A percentile compares a stretch with the other conserved stretches of the same genome.
phyloP scores from a whole-genome alignment of 2,329 filamentous ascomycete species.

The Talaromyces sp. region DNA sequence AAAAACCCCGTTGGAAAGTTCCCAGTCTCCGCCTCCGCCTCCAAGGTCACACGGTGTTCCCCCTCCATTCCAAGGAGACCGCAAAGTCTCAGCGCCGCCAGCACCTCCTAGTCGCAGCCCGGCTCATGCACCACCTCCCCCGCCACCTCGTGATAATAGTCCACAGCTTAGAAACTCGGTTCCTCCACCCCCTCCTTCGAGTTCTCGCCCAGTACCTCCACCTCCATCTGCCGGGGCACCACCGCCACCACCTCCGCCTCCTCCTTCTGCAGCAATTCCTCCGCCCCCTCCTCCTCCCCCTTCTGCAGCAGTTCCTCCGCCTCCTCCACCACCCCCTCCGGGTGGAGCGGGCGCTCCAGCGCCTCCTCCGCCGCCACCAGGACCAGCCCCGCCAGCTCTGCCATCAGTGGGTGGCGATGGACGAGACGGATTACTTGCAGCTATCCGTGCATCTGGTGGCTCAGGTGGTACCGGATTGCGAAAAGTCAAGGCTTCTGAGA shows the following conservation, averaged over 20 bases:
- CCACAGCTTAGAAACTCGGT: slow-evolving; percentile 34
- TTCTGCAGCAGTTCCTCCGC: slow-evolving; percentile 28
- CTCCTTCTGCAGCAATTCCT: slow-evolving; percentile 22
- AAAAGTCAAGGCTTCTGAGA: slow-evolving; percentile 42
- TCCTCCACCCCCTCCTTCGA: slow-evolving; percentile 37
- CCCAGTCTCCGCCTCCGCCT: slow-evolving; percentile 51
- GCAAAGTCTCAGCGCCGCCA: slow-evolving; percentile 59
- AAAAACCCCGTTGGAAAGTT: slow-evolving; percentile 65
- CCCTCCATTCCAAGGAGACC: slow-evolving; percentile 67
- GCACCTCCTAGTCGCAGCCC: slow-evolving; percentile 66
- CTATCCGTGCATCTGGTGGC: slow-evolving; percentile 37
- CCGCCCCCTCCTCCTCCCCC: slow-evolving; percentile 38
- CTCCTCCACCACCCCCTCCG: slow-evolving; percentile 31
- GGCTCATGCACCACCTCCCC: slow-evolving; percentile 60
- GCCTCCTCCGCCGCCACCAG: slow-evolving; percentile 35
- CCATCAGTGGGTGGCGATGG: slow-evolving; percentile 34
- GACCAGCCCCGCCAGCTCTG: slow-evolving; percentile 42
- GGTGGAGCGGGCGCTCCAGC: slow-evolving; percentile 34
- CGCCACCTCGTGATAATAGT: slow-evolving; percentile 45
- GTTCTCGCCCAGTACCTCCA: slow-evolving; percentile 16
- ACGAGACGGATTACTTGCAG: slow-evolving; percentile 40
- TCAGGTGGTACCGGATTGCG: slow-evolving; percentile 40
- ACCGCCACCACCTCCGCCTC: slow-evolving; percentile 36
- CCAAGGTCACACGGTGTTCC: slow-evolving; percentile 53
- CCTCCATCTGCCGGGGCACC: slow-evolving; percentile 23